Evolutionary conservation across 225 moss, liverwort and hornwort species (phyloP).

Genomic region (Pleurozium schreberi): DNA sequence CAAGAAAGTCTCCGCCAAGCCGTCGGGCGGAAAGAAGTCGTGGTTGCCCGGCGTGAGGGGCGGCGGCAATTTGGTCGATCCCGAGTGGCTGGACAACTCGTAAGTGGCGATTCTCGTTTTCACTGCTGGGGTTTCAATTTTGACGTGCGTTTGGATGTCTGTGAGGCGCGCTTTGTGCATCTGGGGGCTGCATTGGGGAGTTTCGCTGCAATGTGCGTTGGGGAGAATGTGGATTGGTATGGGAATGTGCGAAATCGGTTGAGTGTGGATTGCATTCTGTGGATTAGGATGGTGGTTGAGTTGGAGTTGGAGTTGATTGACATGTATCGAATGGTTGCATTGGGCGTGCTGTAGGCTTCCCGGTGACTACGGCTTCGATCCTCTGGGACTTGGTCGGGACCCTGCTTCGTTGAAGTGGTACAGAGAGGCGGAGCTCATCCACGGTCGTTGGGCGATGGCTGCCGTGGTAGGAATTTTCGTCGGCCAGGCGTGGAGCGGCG

Average conservation of each 20-base stretch:
- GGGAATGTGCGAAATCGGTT: background rate
- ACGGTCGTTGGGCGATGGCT: constrained; percentile 90
- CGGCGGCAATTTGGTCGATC: constrained; percentile 64
- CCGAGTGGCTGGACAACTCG: constrained; percentile 96
- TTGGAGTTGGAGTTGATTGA: background rate
- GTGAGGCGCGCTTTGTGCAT: background rate
- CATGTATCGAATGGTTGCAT: background rate
- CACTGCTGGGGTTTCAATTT: background rate
- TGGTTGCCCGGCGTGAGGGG: constrained; percentile 75
- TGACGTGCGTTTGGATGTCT: too few species aligned
- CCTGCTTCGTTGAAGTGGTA: constrained; percentile 87
- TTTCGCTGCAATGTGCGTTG: background rate
- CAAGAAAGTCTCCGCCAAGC: constrained; percentile 46
- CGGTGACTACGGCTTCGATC: constrained; percentile 96
- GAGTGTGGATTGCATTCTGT: background rate
- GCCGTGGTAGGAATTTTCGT: constrained; percentile 87
- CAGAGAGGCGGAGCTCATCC: constrained; percentile 92
- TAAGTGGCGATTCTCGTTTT: constrained; percentile 4
- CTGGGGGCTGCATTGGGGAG: background rate
- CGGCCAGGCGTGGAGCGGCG: constrained; percentile 84
- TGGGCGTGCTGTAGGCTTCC: constrained; percentile 47
- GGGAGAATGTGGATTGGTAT: background rate
- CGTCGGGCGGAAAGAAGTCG: constrained; percentile 56
- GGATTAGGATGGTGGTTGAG: background rate
- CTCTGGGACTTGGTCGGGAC: constrained; percentile 82